Conservation (phyloP, 225 moss, liverwort and hornwort species). For the Straminergon stramineum region DNA sequence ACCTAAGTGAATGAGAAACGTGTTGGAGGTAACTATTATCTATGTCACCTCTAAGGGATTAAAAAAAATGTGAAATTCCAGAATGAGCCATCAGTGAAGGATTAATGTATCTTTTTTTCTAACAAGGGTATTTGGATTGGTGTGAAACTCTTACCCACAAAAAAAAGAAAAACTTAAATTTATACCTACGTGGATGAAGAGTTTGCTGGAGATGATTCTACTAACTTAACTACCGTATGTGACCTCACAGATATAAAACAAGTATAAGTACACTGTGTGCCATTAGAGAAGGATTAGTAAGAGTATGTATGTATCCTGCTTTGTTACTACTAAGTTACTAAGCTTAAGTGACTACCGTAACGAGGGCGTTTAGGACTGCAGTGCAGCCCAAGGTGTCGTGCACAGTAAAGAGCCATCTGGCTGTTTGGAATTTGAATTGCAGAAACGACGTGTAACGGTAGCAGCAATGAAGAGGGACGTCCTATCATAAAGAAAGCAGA, state of each 20-base stretch:
- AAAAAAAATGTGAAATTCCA: background rate
- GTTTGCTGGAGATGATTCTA: background rate
- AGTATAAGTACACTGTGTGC: background rate
- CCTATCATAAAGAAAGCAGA: background rate
- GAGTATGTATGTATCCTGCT: background rate
- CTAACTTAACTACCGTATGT: background rate
- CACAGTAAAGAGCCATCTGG: background rate
- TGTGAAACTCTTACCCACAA: no score
- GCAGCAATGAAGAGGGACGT: background rate
- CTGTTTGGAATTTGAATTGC: constrained; percentile 14
- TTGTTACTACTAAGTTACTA: background rate
- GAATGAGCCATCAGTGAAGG: background rate
- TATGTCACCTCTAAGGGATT: rapidly evolving
- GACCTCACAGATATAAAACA: background rate
- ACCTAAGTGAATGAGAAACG: background rate
- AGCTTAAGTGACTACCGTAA: background rate
- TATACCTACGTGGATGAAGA: background rate
- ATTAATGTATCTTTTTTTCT: no score
- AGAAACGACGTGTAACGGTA: background rate
- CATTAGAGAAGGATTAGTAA: no score
- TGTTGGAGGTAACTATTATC: no score
- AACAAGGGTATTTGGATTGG: no score
- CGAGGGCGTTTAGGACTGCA: background rate
- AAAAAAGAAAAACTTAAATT: no score
- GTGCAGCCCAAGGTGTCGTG: background rate